These are phyloP conservation scores for Orbilia brochopaga DNA, from an alignment of 2,329 filamentous ascomycete species.

Conservation along the genomic window DNA sequence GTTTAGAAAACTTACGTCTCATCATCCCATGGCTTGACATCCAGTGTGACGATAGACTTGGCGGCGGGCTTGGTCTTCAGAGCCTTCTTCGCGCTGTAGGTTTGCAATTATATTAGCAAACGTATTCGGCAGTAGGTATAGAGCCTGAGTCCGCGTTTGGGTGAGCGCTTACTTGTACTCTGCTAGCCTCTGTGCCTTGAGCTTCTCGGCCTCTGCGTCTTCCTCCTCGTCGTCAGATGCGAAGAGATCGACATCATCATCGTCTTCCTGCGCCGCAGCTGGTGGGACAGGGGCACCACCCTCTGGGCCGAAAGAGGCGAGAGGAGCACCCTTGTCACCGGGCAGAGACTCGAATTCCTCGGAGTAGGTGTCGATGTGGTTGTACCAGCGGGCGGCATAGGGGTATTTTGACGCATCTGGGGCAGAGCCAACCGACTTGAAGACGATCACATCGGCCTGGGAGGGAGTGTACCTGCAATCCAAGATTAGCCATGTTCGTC, in stretches of 20 bases:
- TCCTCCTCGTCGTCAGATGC: slow-evolving; percentile 76
- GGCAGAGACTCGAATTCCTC: slow-evolving; percentile 88
- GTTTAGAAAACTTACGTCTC: slow-evolving; percentile 63
- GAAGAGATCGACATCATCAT: slow-evolving; percentile 63
- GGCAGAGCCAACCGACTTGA: slow-evolving; percentile 80
- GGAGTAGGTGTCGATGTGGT: slow-evolving; percentile 93
- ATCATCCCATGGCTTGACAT: slow-evolving; percentile 94
- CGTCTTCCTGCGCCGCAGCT: slow-evolving; percentile 78
- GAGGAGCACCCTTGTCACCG: slow-evolving; percentile 86
- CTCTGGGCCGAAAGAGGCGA: slow-evolving; percentile 91
- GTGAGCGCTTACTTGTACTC: slow-evolving; percentile 62
- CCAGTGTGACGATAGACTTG: slow-evolving; percentile 94
- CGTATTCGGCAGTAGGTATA: not conserved
- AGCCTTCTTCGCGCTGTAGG: slow-evolving; percentile 96
- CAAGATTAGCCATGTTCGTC: slow-evolving; percentile 24
- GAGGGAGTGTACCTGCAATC: slow-evolving; percentile 67
- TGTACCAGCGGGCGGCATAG: slow-evolving; percentile 96
- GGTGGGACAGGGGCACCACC: slow-evolving; percentile 69
- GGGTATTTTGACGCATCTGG: slow-evolving; percentile 88
- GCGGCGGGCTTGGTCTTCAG: slow-evolving; percentile 87
- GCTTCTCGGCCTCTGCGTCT: slow-evolving; percentile 88
- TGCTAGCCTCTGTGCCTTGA: slow-evolving; percentile 67
- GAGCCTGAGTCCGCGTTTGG: too few relatives aligned
- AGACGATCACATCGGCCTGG: slow-evolving; percentile 94
- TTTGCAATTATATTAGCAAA: not conserved